Evolutionary conservation across 177 flowering plant species (phyloP).

Genomic region (Tripterygium wilfordii): DNA sequence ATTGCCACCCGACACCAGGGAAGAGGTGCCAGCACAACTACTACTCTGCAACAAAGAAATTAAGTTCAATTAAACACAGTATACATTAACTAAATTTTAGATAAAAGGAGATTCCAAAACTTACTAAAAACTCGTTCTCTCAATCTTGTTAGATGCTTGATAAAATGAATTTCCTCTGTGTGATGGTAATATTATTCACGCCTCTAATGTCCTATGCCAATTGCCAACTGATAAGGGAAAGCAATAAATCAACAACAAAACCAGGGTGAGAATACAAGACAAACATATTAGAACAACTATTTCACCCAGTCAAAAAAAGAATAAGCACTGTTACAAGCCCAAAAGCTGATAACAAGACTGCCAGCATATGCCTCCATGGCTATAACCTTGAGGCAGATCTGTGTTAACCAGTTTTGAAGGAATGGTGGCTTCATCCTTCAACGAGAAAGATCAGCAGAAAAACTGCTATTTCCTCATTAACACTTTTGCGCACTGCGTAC

Average conservation of each 20-base stretch:
- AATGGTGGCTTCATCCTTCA: too few species aligned
- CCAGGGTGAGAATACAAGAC: not conserved
- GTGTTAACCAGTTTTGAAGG: conserved; percentile 16
- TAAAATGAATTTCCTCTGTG: not conserved
- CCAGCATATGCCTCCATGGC: conserved; percentile 20
- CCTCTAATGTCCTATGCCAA: not conserved
- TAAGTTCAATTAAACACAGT: not conserved
- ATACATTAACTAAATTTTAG: not conserved
- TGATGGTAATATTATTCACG: not conserved
- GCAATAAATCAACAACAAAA: not conserved
- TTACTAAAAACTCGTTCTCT: conserved; percentile 10
- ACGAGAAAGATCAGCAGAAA: too few species aligned
- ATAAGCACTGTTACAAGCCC: conserved; percentile 15
- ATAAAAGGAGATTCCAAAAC: conserved; percentile 2
- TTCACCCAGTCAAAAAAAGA: conserved; percentile 2
- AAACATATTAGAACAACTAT: not conserved
- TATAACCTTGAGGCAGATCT: conserved; percentile 24
- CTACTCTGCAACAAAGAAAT: conserved; percentile 9
- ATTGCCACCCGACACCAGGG: conserved; percentile 18
- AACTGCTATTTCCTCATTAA: too few species aligned
- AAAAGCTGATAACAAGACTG: conserved; percentile 18
- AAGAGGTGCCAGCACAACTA: conserved; percentile 13
- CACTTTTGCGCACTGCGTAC: too few species aligned
- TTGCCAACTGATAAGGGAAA: conserved; percentile 8
- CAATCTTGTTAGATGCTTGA: conserved; percentile 3